These are phyloP conservation scores for Macrophomina phaseolina DNA, from an alignment of 2,329 filamentous ascomycete species.

Conservation along the genomic window DNA sequence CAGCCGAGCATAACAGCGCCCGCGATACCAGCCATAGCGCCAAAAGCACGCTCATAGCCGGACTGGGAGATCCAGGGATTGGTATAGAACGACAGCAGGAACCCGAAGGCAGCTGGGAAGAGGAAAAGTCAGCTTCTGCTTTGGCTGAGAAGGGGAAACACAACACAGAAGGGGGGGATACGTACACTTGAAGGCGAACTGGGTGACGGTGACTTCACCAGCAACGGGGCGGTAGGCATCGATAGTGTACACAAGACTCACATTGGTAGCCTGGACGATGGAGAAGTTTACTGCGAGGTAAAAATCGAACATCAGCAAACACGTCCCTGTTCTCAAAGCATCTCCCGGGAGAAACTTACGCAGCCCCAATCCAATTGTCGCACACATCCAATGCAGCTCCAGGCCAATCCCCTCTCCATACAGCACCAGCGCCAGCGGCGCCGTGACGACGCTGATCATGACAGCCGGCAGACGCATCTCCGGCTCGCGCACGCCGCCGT, in stretches of 20 bases:
- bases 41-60: conserved; percentile 60
- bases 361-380: conserved; percentile 61
- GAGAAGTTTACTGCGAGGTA: conserved; percentile 55
- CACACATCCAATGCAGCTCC: conserved; percentile 57
- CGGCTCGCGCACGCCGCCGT: conserved; percentile 41
- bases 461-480: conserved; percentile 44
- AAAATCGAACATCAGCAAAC: neutral
- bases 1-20: conserved; percentile 54
- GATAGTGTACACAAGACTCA: conserved; percentile 63
- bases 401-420: conserved; percentile 42
- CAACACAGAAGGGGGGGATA: neutral
- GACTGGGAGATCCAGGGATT: conserved; percentile 61
- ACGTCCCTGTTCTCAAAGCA: neutral
- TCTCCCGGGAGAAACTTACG: conserved; percentile 45
- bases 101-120: conserved; percentile 58
- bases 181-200: conserved; percentile 62
- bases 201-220: conserved; percentile 60
- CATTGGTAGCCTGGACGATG: conserved; percentile 61
- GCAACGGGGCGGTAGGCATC: conserved; percentile 64
- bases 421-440: conserved; percentile 38
- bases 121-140: neutral
- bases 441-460: conserved; percentile 35
- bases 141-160: neutral
- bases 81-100: conserved; percentile 65
- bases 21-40: conserved; percentile 63